Base-by-base conservation (phyloP, 768 basidiomycete species). In the Leccinum barrowsii region DNA sequence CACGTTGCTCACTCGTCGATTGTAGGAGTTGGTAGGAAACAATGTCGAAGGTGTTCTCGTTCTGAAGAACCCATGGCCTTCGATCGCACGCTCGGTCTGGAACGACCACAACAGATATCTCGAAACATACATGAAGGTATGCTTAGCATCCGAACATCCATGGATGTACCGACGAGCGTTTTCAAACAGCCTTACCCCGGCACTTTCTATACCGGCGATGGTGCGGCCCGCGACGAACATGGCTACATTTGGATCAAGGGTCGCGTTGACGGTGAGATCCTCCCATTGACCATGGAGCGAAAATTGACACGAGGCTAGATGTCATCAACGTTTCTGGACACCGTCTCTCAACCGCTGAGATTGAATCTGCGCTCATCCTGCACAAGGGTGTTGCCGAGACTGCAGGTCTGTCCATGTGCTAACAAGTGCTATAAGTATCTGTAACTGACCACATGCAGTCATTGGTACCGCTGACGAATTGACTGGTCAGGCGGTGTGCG, bases 241-340 rank as follows among this genome's bases (percentile, higher is more conserved):
- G 97, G 96, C 2, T 98, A 99, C 77, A 90, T 96, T 71, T 98
- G 97, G 96, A 98, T 99, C 75, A 94, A 94, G 74, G 97, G 96
- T 53, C 86, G 97, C 64, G 85, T 98, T 52, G 97, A 99, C 73
- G 94, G 90, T 84, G 80, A 63, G 75, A 81, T 63, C 5, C 28
- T 59, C 19, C 51, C 46, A 22, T 54, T 58, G 12, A 48, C 32
- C 2, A 13, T 13, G 42, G 42, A 37, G 42, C 56, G 17, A 24
- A 52, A 47, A n/a, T 32, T 56, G 15, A 60, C 7, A 22, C 26
- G 32, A 11, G 42, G 58, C 12, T 65, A 91, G 90, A 96, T 76
- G 94, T 97, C 59, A 97, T 97, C 82, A 98, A 98, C 75, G 95
- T 98, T 32, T 95, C 96, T 44, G 96, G 96, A 2, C 96, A 99